Conservation (phyloP, 371 early-diverging fungal species). For the Nematocida ausubeli region DNA sequence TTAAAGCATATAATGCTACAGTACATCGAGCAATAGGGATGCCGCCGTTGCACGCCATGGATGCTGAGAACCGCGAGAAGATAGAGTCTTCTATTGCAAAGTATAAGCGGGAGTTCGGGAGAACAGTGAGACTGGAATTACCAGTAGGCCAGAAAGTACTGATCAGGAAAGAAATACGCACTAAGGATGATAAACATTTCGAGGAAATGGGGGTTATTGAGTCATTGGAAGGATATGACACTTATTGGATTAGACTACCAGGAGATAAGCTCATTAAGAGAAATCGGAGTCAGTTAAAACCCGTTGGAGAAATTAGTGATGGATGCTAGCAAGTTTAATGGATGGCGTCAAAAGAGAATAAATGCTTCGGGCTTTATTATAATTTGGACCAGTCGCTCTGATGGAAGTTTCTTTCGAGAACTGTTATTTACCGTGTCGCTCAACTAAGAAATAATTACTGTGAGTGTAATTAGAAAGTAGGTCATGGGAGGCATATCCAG, state of each 20-base stretch:
- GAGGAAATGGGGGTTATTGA: neutral
- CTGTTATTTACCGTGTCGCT: too few species aligned
- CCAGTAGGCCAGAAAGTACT: neutral
- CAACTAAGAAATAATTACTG: too few species aligned
- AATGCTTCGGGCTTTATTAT: too few species aligned
- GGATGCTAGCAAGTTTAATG: too few species aligned
- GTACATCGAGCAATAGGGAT: neutral
- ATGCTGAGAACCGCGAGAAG: neutral
- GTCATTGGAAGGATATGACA: neutral
- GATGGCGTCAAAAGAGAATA: too few species aligned
- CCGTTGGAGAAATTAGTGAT: too few species aligned
- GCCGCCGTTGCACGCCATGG: neutral
- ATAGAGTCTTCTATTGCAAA: neutral
- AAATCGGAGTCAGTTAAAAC: neutral
- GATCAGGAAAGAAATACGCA: neutral
- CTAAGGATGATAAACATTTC: neutral
- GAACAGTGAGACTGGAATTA: neutral
- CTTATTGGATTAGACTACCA: neutral
- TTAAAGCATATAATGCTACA: neutral
- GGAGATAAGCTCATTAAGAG: neutral
- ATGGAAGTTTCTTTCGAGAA: too few species aligned
- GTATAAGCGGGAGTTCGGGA: neutral
- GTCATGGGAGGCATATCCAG: too few species aligned
- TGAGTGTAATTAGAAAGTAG: too few species aligned
- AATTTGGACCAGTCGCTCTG: too few species aligned